Percentiles rank a stretch among this genome's conserved stretches.
phyloP scores from a whole-genome alignment of 257 asterid genomes.

The Parsonsia alboflavescens region DNA sequence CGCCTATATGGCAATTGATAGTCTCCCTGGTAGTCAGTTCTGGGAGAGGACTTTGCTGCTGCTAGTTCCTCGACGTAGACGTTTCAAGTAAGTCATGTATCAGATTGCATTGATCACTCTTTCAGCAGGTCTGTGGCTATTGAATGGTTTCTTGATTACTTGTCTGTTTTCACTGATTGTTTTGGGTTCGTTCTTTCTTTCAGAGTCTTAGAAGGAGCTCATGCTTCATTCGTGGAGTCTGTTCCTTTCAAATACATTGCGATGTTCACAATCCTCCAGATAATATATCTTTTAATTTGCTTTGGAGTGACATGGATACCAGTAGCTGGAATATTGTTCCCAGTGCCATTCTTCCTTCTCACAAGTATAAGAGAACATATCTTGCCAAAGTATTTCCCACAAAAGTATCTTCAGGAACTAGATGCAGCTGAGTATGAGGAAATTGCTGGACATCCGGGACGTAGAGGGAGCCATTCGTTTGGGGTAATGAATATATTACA shows the following conservation, averaged over 20 bases:
- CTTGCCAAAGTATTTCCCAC: conserved; percentile 67
- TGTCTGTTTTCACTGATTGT: not conserved
- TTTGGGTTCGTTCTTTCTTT: not conserved
- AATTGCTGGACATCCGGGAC: conserved; percentile 46
- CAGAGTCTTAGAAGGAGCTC: conserved; percentile 69
- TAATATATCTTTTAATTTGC: conserved; percentile 55
- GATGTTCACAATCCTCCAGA: conserved; percentile 60
- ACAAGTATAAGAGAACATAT: conserved; percentile 64
- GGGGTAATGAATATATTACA: too few relatives aligned
- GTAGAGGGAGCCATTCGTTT: conserved; percentile 34
- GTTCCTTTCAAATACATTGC: conserved; percentile 82
- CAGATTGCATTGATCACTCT: not conserved
- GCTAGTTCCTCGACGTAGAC: conserved; percentile 73
- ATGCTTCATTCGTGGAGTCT: conserved; percentile 73
- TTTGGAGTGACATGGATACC: conserved; percentile 96
- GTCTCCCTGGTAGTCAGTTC: conserved; percentile 92
- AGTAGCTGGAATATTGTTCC: conserved; percentile 78
- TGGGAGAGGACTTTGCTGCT: conserved; percentile 87
- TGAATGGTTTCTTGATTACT: not conserved
- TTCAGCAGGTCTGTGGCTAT: not conserved
- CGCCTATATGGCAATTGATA: conserved; percentile 97
- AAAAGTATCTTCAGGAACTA: conserved; percentile 51
- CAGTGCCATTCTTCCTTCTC: conserved; percentile 72
- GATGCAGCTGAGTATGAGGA: conserved; percentile 91
- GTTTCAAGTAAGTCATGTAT: conserved; percentile 65